Percentiles rank a stretch among this genome's conserved stretches.
phyloP scores from a whole-genome alignment of 73 alveolate species.

The Paramecium bursaria region DNA sequence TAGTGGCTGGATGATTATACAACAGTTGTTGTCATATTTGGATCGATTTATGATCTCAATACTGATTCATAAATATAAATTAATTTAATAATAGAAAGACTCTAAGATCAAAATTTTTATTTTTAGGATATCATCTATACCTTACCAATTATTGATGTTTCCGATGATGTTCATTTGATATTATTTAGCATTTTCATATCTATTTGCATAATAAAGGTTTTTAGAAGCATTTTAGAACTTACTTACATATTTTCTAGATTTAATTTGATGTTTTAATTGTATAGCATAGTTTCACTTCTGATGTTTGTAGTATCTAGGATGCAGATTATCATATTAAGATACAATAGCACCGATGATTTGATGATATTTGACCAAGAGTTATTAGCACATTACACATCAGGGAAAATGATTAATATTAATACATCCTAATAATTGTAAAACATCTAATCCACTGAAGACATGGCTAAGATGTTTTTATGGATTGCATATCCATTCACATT shows the following conservation, averaged over 20 bases:
- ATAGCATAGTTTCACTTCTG: neutral
- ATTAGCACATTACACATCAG: neutral
- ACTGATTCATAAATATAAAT: neutral
- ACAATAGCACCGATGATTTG: neutral
- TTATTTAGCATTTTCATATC: slow-evolving; percentile 12
- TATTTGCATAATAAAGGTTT: neutral
- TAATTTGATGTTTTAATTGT: slow-evolving; percentile 21
- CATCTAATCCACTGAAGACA: slow-evolving; percentile 14
- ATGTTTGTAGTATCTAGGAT: neutral
- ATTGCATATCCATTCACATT: slow-evolving; percentile 31
- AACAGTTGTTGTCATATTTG: slow-evolving; percentile 19
- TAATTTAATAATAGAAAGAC: neutral
- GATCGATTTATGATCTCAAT: slow-evolving; percentile 12
- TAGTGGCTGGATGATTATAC: slow-evolving; percentile 18
- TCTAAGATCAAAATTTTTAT: neutral
- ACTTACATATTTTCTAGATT: slow-evolving; percentile 41
- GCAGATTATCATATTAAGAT: slow-evolving; percentile 6
- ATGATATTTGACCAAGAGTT: neutral
- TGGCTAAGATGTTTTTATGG: neutral
- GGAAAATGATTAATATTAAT: neutral
- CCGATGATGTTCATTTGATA: neutral
- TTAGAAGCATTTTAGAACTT: slow-evolving; percentile 35
- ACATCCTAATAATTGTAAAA: neutral
- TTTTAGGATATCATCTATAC: neutral
- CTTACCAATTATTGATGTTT: slow-evolving; percentile 1